These are phyloP conservation scores for Neltuma alba DNA, from an alignment of 306 rosid genomes.

Conservation along the genomic window DNA sequence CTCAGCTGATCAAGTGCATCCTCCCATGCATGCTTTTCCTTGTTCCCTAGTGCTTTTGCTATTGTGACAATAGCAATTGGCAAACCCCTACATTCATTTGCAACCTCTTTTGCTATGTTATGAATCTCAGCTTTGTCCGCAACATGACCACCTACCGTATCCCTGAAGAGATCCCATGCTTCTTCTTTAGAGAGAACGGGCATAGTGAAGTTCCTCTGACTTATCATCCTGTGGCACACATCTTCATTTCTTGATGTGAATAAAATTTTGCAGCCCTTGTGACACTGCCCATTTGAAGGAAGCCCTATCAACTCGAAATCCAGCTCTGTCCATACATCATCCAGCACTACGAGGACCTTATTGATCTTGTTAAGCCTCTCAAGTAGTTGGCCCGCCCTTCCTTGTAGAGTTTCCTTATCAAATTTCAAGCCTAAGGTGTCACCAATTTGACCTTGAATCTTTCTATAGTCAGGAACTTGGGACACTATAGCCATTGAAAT, in stretches of 20 bases:
- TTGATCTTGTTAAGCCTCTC: conserved; percentile 1
- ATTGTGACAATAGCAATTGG: conserved; percentile 48
- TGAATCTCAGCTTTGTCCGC: background rate
- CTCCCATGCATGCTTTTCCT: conserved; percentile 18
- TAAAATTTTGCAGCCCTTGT: conserved; percentile 34
- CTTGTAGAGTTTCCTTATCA: background rate
- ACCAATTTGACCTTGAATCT: conserved; percentile 33
- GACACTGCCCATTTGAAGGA: conserved; percentile 3
- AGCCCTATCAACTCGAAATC: conserved; percentile 38
- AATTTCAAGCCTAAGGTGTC: conserved; percentile 14
- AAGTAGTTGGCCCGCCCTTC: background rate
- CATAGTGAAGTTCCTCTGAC: conserved; percentile 11
- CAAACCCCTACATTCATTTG: conserved; percentile 42
- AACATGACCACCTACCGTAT: background rate
- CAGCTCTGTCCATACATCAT: conserved; percentile 44
- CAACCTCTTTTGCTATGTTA: conserved; percentile 26
- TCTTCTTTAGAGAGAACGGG: conserved; percentile 6
- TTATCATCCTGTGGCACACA: conserved; percentile 18
- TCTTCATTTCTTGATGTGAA: conserved; percentile 43
- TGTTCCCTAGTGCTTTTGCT: conserved; percentile 27
- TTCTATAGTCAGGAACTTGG: background rate
- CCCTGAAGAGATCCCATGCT: conserved; percentile 32
- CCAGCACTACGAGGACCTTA: conserved; percentile 37
- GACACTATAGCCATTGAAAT: conserved; percentile 30
- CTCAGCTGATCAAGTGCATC: conserved; percentile 26